These are phyloP conservation scores for Neurospora discreta DNA, from an alignment of 495 filamentous ascomycete genomes.

Conservation along the genomic window DNA sequence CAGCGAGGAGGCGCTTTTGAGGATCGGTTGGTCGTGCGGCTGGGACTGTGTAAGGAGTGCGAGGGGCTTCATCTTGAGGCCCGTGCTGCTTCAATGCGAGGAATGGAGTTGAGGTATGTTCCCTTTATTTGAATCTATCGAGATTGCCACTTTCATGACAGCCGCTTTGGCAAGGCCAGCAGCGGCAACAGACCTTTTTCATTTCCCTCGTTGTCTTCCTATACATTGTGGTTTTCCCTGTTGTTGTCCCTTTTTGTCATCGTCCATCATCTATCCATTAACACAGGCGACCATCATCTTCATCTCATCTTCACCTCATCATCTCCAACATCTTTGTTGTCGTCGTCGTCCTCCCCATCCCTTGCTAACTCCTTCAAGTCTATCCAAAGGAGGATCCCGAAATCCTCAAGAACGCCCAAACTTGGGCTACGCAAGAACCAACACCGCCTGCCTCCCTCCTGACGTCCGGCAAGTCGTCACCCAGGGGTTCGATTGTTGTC, in stretches of 20 bases:
- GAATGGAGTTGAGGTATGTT: no score
- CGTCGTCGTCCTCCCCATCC: neutral
- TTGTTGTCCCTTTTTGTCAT: neutral
- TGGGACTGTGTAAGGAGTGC: no score
- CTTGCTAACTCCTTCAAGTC: neutral
- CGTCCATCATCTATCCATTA: neutral
- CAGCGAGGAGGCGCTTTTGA: neutral
- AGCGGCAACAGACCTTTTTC: neutral
- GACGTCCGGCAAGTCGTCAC: neutral
- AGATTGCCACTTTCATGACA: neutral
- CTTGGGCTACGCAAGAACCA: no score
- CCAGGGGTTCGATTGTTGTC: neutral
- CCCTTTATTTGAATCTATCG: neutral
- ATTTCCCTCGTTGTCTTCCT: neutral
- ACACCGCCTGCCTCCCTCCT: neutral
- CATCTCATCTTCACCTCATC: neutral
- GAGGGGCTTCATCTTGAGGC: no score
- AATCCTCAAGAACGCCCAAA: no score
- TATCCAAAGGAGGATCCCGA: neutral
- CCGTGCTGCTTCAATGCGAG: no score
- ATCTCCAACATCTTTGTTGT: neutral
- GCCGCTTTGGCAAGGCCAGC: no score
- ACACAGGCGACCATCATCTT: neutral
- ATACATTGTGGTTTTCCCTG: neutral
- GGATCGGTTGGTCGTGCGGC: no score